A percentile compares a stretch with the other conserved stretches of the same genome.
Conservation (phyloP, 164 flowering plant species). For the Vitis vinifera region ASM3070453v1 NC_081814.1:25791001-25791500, state of each 20-base stretch:
- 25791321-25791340: slow-evolving; percentile 87
- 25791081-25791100: no score
- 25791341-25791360: slow-evolving; percentile 69
- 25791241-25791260: slow-evolving; percentile 80
- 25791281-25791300: slow-evolving; percentile 96
- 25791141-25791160: not conserved
- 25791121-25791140: not conserved
- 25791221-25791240: slow-evolving; percentile 94
- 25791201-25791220: slow-evolving; percentile 79
- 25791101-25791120: not conserved
- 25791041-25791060: not conserved
- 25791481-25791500: slow-evolving; percentile 90
- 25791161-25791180: not conserved
- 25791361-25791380: not conserved
- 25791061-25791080: not conserved
- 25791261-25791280: slow-evolving; percentile 92
- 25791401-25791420: not conserved
- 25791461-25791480: slow-evolving; percentile 60
- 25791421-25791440: slow-evolving; percentile 13
- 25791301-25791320: slow-evolving; percentile 89
- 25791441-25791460: not conserved
- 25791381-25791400: not conserved
- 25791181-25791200: slow-evolving; percentile 5
- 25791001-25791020: no score
- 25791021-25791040: not conserved